These are phyloP conservation scores for Lactarius hatsudake DNA, from an alignment of 768 basidiomycete genomes.

Conservation along the genomic window DNA sequence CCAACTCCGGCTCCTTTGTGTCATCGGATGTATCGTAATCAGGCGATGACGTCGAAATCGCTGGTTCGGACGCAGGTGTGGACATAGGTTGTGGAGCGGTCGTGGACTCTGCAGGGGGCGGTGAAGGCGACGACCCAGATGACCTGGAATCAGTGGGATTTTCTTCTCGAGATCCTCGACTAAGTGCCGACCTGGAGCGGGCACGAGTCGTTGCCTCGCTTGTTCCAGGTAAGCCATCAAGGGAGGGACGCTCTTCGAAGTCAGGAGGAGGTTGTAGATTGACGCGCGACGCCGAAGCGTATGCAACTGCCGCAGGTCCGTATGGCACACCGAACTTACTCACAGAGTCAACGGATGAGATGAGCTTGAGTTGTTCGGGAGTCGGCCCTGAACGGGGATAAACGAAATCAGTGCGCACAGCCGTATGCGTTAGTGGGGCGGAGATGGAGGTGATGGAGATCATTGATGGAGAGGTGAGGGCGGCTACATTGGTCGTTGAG, in stretches of 20 bases:
- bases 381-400: conserved; percentile 65
- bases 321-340: conserved; percentile 74
- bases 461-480: conserved; percentile 59
- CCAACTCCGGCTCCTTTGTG: background rate
- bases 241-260: conserved; percentile 40
- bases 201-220: background rate
- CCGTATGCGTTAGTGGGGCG: conserved; percentile 71
- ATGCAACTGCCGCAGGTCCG: conserved; percentile 69
- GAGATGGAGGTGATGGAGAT: conserved; percentile 76
- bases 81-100: background rate
- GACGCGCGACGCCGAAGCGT: conserved; percentile 47
- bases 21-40: background rate
- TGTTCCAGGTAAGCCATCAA: conserved; percentile 20
- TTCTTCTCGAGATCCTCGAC: conserved; percentile 6
- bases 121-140: background rate
- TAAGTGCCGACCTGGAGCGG: conserved; percentile 11
- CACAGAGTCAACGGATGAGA: conserved; percentile 64
- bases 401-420: conserved; percentile 65
- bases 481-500: conserved; percentile 37
- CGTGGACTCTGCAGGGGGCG: background rate
- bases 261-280: conserved; percentile 48
- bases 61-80: background rate
- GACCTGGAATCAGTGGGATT: background rate
- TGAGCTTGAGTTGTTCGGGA: conserved; percentile 61
- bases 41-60: background rate